These are phyloP conservation scores for Cercis canadensis DNA, from an alignment of 306 rosid genomes.

Conservation along the genomic window DNA sequence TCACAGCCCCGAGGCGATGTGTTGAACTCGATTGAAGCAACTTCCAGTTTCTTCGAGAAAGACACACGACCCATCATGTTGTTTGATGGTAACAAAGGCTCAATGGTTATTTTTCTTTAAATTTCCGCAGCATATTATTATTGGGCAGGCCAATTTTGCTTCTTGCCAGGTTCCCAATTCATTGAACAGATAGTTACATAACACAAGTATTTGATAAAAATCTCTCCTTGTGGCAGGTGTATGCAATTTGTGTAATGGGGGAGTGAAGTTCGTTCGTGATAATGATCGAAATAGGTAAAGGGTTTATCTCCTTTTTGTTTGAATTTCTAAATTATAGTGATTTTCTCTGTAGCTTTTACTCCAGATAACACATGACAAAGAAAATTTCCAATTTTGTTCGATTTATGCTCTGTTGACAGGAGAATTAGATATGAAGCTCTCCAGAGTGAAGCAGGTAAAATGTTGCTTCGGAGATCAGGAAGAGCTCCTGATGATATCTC, in stretches of 20 bases:
- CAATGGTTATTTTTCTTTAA: background rate
- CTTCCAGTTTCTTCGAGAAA: constrained; percentile 72
- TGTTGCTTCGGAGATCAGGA: constrained; percentile 83
- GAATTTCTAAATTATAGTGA: background rate
- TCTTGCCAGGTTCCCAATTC: background rate
- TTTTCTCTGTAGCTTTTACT: background rate
- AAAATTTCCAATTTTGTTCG: constrained; percentile 3
- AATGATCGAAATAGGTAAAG: constrained; percentile 73
- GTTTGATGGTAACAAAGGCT: constrained; percentile 67
- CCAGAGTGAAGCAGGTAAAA: constrained; percentile 91
- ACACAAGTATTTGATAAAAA: constrained; percentile 3
- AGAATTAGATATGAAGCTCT: constrained; percentile 82
- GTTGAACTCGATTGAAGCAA: constrained; percentile 69
- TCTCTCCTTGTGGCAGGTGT: constrained; percentile 55
- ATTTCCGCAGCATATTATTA: background rate
- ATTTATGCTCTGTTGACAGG: constrained; percentile 47
- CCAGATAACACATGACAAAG: background rate
- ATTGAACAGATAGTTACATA: background rate
- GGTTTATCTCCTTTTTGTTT: constrained; percentile 16
- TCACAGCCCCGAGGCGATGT: constrained; percentile 50
- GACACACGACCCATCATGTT: constrained; percentile 93
- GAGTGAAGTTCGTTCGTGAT: constrained; percentile 84
- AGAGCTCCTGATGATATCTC: constrained; percentile 97
- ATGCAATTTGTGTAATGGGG: constrained; percentile 95
- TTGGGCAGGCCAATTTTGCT: background rate